Conservation (phyloP, 148 eudicot genomes). For the Vaccinium darrowii region DNA sequence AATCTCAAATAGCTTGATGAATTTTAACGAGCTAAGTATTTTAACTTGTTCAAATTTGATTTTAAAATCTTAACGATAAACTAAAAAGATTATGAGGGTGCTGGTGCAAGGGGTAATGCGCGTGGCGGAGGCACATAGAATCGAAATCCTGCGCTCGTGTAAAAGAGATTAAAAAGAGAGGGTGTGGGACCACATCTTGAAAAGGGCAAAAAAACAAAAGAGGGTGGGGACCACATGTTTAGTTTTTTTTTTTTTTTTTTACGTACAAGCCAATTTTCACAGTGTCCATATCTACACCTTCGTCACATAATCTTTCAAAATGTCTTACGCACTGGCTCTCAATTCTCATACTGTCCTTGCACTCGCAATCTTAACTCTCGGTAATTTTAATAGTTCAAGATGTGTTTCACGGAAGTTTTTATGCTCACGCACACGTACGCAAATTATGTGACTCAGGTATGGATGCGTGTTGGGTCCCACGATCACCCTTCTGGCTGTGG, state of each 20-base stretch:
- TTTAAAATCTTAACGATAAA: too few relatives aligned
- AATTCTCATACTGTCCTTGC: too few relatives aligned
- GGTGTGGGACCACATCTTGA: not conserved
- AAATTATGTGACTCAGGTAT: too few relatives aligned
- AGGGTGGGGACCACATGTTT: not conserved
- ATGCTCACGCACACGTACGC: not conserved
- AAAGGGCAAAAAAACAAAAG: not conserved
- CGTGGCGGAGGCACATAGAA: not conserved
- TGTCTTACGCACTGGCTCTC: accelerated
- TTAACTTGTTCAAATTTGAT: not conserved
- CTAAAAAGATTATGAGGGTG: not conserved
- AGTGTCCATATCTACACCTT: too few relatives aligned
- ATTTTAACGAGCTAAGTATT: not conserved
- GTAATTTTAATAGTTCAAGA: too few relatives aligned
- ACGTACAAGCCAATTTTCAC: too few relatives aligned
- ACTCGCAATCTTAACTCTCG: too few relatives aligned
- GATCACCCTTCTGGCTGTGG: not conserved
- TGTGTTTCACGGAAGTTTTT: too few relatives aligned
- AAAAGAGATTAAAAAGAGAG: not conserved
- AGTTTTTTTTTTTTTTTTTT: not conserved
- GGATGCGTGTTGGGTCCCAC: not conserved
- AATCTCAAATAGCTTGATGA: not conserved
- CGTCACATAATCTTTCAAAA: too few relatives aligned
- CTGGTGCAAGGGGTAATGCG: not conserved
- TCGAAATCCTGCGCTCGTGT: conserved; percentile 1